A percentile compares a stretch with the other conserved stretches of the same genome.
Conservation (phyloP, 2,329 filamentous ascomycete species). For the Nemania sp. region DNA sequence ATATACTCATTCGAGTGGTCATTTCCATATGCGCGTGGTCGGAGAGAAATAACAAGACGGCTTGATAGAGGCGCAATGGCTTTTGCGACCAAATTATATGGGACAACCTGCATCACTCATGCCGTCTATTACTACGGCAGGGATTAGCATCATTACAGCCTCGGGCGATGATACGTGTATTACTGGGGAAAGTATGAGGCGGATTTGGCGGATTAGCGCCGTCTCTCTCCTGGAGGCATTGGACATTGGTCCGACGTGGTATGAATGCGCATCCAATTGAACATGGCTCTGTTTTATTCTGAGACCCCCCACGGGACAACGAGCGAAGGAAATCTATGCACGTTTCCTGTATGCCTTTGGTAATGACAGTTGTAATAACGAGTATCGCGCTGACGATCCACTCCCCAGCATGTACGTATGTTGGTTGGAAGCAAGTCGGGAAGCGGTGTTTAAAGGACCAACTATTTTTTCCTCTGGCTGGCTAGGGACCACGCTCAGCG, state of each 20-base stretch:
- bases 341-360: slow-evolving; percentile 29
- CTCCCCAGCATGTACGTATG: slow-evolving; percentile 6
- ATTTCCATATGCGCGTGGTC: slow-evolving; percentile 34
- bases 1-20: slow-evolving; percentile 29
- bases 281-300: not conserved
- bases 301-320: slow-evolving; percentile 9
- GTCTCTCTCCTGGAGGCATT: not conserved
- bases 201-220: not conserved
- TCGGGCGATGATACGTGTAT: slow-evolving; percentile 1
- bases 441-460: slow-evolving; percentile 1
- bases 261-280: slow-evolving; percentile 4
- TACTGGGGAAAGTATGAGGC: not conserved
- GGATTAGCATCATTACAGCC: not conserved
- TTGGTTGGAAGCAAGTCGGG: slow-evolving; percentile 20
- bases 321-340: slow-evolving; percentile 32
- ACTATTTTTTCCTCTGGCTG: not conserved
- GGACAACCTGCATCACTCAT: slow-evolving; percentile 9
- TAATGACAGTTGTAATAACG: slow-evolving; percentile 14
- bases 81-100: slow-evolving; percentile 9
- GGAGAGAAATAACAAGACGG: slow-evolving; percentile 12
- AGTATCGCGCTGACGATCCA: slow-evolving; percentile 18
- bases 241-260: not conserved
- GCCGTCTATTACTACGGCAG: not conserved
- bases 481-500: slow-evolving; percentile 7
- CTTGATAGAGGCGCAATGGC: slow-evolving; percentile 11